Evolutionary conservation across 1,284 basidiomycete species (phyloP).

Genomic region (Kalmanozyma brasiliensis): DNA sequence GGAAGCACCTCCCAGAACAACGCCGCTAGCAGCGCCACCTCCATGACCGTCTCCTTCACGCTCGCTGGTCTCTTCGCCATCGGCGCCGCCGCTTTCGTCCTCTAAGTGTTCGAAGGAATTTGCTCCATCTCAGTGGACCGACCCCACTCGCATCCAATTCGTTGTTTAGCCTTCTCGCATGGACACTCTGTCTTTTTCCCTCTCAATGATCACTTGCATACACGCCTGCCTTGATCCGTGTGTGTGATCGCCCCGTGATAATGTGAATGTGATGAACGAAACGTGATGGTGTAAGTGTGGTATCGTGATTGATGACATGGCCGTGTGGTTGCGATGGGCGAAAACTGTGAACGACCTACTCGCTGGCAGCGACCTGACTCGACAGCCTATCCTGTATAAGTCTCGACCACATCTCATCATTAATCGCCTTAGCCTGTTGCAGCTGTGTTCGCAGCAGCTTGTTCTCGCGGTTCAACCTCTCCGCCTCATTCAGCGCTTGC

Average conservation of each 20-base stretch:
- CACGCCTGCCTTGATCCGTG: background rate
- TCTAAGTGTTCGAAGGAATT: constrained; percentile 2
- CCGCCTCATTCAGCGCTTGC: constrained; percentile 7
- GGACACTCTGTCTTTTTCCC: constrained; percentile 22
- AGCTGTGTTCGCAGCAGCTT: constrained; percentile 48
- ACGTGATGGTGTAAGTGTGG: background rate
- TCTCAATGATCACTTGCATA: constrained; percentile 1
- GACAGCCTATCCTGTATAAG: constrained; percentile 41
- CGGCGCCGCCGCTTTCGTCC: constrained; percentile 23
- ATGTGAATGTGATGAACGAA: too few species aligned
- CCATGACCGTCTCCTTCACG: constrained; percentile 16
- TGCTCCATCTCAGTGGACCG: background rate
- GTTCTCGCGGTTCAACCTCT: constrained; percentile 27
- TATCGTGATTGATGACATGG: background rate
- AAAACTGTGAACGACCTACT: constrained; percentile 1
- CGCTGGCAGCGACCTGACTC: constrained; percentile 14
- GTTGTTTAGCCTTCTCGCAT: constrained; percentile 32
- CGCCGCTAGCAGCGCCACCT: constrained; percentile 19
- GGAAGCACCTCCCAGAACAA: constrained; percentile 28
- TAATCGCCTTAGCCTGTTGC: constrained; percentile 55
- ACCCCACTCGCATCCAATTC: background rate
- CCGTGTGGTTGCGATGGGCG: too few species aligned
- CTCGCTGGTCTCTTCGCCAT: constrained; percentile 28
- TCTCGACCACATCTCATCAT: constrained; percentile 59
- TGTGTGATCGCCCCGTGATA: too few species aligned